Conservation (phyloP, 23 red algal species). For the Gracilaria gracilis region DNA sequence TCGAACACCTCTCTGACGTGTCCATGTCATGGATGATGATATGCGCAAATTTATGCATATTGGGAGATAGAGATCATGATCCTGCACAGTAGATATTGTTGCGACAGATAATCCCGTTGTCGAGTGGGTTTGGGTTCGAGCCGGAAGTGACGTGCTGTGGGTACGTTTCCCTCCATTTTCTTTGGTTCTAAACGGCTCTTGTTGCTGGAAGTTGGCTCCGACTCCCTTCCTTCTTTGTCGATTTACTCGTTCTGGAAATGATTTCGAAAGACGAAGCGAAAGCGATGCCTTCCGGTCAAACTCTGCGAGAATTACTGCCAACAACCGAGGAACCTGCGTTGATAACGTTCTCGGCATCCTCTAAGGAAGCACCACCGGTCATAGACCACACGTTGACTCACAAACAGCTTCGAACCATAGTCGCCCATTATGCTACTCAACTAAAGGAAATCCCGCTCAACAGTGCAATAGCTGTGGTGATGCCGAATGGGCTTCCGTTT, state of each 20-base stretch:
- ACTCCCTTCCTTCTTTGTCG: neutral
- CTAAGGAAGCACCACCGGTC: slow-evolving; percentile 10
- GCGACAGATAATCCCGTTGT: neutral
- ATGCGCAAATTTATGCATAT: slow-evolving; percentile 18
- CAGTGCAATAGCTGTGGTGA: slow-evolving; percentile 59
- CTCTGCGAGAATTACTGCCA: slow-evolving; percentile 40
- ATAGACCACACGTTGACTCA: slow-evolving; percentile 39
- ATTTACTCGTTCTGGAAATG: neutral
- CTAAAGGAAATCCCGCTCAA: slow-evolving; percentile 1
- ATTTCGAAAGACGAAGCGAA: slow-evolving; percentile 8
- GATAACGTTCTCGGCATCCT: slow-evolving; percentile 22
- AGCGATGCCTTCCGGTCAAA: slow-evolving; percentile 15
- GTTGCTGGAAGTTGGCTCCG: neutral
- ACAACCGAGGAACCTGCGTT: slow-evolving; percentile 22
- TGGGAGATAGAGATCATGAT: slow-evolving; percentile 22
- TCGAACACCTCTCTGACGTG: slow-evolving; percentile 36
- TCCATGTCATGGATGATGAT: neutral
- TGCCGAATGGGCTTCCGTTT: slow-evolving; percentile 80
- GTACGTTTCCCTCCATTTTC: neutral
- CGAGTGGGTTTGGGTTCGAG: neutral
- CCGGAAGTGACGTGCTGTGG: neutral
- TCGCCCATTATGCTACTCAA: slow-evolving; percentile 20
- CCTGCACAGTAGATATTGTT: neutral
- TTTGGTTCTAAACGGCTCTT: neutral
- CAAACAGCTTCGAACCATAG: slow-evolving; percentile 25